Evolutionary conservation across 2,329 filamentous ascomycete genomes (phyloP).

Genomic region (Apiospora hydei): DNA sequence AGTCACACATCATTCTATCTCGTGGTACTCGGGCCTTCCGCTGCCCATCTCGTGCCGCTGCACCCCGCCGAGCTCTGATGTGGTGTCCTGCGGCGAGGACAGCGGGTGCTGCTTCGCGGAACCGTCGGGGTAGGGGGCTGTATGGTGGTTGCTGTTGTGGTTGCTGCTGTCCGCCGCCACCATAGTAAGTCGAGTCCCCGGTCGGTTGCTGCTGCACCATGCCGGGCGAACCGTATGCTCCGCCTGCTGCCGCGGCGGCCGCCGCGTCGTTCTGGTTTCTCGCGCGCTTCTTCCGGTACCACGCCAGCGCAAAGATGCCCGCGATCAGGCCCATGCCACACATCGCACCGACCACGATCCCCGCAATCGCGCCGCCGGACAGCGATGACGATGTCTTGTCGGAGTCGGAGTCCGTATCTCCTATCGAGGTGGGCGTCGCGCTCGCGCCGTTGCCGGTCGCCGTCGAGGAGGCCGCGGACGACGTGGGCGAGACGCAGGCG

Average conservation of each 20-base stretch:
- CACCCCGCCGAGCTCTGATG: neutral
- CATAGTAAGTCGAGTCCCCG: neutral
- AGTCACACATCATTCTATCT: neutral
- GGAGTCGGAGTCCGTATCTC: neutral
- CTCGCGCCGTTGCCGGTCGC: neutral
- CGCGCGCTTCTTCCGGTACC: conserved; percentile 4
- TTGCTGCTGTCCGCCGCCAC: neutral
- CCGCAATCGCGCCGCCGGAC: neutral
- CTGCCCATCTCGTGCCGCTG: neutral
- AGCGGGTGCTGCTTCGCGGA: neutral
- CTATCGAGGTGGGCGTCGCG: neutral
- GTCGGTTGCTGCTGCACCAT: neutral
- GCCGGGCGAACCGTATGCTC: neutral
- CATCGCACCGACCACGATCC: neutral
- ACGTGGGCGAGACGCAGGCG: conserved; percentile 9
- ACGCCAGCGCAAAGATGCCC: neutral
- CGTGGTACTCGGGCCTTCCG: neutral
- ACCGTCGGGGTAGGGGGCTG: neutral
- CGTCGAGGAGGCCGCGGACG: neutral
- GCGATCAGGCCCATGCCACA: neutral
- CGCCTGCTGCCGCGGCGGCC: neutral
- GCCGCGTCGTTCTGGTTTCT: neutral
- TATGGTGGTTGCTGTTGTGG: neutral
- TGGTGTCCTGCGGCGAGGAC: neutral
- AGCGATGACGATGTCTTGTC: neutral